These are phyloP conservation scores for Lecanoromycetidae sp. DNA, from an alignment of 2,329 filamentous ascomycete genomes.

Conservation along the genomic window DNA sequence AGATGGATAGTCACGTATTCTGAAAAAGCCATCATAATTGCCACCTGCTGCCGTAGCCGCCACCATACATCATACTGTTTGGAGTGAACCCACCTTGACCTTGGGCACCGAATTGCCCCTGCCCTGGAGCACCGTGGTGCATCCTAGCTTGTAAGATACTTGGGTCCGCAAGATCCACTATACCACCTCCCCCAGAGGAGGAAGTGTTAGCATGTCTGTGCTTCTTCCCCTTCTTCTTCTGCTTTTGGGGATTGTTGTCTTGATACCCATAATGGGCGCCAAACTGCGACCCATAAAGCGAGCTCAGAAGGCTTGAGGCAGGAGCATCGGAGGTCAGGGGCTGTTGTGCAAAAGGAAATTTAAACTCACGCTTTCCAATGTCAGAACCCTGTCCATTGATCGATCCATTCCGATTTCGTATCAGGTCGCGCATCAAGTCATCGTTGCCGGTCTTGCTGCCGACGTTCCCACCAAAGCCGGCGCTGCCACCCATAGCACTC, in stretches of 20 bases:
- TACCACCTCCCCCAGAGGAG: constrained; percentile 96
- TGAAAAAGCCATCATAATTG: constrained; percentile 29
- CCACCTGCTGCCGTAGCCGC: constrained; percentile 57
- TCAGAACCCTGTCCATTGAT: constrained; percentile 64
- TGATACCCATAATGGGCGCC: constrained; percentile 86
- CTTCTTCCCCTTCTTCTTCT: constrained; percentile 99
- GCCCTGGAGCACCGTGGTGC: constrained; percentile 77
- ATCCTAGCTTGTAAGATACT: constrained; percentile 97
- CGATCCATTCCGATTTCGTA: constrained; percentile 55
- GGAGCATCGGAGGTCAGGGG: constrained; percentile 66
- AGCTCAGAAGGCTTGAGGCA: constrained; percentile 81
- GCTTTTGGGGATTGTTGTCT: constrained; percentile 80
- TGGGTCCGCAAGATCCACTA: constrained; percentile 99
- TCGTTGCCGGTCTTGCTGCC: constrained; percentile 60
- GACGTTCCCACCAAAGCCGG: constrained; percentile 50
- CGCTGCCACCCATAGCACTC: constrained; percentile 45
- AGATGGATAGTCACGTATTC: constrained; percentile 8
- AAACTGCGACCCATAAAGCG: constrained; percentile 78
- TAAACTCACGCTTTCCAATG: constrained; percentile 95
- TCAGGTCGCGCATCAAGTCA: constrained; percentile 70
- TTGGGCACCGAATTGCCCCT: constrained; percentile 81
- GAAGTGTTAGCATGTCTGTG: constrained; percentile 99
- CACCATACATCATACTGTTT: constrained; percentile 65
- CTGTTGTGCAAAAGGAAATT: constrained; percentile 85
- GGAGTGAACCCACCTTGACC: constrained; percentile 83